These are phyloP conservation scores for Holtermanniella nyarrowii DNA, from an alignment of 768 basidiomycete genomes.

Conservation along the genomic window DNA sequence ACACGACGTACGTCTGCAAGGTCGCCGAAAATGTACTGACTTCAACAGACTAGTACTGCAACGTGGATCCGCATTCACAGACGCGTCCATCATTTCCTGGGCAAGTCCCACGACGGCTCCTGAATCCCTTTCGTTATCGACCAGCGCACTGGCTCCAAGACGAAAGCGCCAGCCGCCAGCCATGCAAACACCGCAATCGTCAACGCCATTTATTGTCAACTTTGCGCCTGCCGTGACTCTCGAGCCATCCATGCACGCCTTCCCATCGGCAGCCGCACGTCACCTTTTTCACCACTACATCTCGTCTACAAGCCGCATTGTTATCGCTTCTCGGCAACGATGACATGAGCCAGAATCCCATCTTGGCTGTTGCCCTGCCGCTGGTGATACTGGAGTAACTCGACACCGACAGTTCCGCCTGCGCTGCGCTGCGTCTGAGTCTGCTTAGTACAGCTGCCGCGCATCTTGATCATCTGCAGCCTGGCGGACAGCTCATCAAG, in stretches of 20 bases:
- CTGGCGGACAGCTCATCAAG: slow-evolving; percentile 1
- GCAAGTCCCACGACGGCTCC: not conserved
- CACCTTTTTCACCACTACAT: slow-evolving; percentile 26
- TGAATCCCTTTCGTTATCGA: not conserved
- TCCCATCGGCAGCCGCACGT: slow-evolving; percentile 20
- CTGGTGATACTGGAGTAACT: slow-evolving; percentile 18
- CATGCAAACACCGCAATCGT: not conserved
- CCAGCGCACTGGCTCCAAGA: not conserved
- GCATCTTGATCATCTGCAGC: slow-evolving; percentile 14
- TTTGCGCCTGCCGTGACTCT: not conserved
- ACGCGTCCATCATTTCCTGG: not conserved
- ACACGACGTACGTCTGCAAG: not conserved
- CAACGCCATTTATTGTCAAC: not conserved
- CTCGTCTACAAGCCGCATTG: slow-evolving; percentile 15
- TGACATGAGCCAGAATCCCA: slow-evolving; percentile 21
- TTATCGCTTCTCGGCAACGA: slow-evolving; percentile 26
- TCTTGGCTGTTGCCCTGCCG: slow-evolving; percentile 22
- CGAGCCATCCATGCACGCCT: slow-evolving; percentile 11
- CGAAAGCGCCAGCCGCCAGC: not conserved
- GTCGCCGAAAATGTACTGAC: not conserved
- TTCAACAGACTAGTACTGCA: not conserved
- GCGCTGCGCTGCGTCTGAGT: slow-evolving; percentile 28
- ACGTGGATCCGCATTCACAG: not conserved
- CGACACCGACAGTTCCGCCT: slow-evolving; percentile 20
- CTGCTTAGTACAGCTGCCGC: slow-evolving; percentile 22